Percentiles rank a stretch among this genome's conserved stretches.
These are phyloP conservation scores for Fomes fomentarius DNA, from an alignment of 1,284 basidiomycete genomes.

Conservation along the genomic window DNA sequence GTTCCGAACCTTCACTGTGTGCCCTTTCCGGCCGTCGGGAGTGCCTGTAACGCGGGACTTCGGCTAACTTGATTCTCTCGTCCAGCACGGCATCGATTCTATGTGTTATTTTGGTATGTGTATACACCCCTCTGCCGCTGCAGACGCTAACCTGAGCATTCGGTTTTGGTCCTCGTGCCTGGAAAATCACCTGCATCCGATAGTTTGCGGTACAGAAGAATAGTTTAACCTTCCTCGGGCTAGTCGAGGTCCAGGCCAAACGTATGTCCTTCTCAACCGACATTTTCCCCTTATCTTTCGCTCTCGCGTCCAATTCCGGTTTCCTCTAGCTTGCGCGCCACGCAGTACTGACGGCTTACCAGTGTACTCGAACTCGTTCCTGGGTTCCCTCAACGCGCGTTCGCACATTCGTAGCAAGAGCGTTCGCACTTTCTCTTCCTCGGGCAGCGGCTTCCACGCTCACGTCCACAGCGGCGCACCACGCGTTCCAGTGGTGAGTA, in stretches of 20 bases:
- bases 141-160: too few species aligned
- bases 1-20: too few species aligned
- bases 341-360: too few species aligned
- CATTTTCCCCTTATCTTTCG: too few species aligned
- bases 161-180: too few species aligned
- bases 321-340: too few species aligned
- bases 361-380: constrained; percentile 25
- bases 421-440: constrained; percentile 10
- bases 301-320: too few species aligned
- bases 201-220: constrained; percentile 23
- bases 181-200: background rate
- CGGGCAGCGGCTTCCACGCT: constrained; percentile 1
- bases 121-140: background rate
- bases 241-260: constrained; percentile 23
- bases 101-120: constrained; percentile 19
- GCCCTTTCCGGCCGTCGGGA: too few species aligned
- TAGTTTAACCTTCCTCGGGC: constrained; percentile 22
- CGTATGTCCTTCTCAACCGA: constrained; percentile 9
- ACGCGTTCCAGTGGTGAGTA: constrained; percentile 14
- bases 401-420: constrained; percentile 21
- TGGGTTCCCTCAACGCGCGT: constrained; percentile 24
- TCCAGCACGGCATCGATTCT: constrained; percentile 18
- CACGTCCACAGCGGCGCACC: too few species aligned
- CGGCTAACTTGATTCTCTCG: background rate
- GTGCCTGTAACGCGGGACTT: too few species aligned